Evolutionary conservation across 129 eudicot species (phyloP), one percentile per base, ranked within the genome.

Genomic region (Artemisia tridentata): DNA sequence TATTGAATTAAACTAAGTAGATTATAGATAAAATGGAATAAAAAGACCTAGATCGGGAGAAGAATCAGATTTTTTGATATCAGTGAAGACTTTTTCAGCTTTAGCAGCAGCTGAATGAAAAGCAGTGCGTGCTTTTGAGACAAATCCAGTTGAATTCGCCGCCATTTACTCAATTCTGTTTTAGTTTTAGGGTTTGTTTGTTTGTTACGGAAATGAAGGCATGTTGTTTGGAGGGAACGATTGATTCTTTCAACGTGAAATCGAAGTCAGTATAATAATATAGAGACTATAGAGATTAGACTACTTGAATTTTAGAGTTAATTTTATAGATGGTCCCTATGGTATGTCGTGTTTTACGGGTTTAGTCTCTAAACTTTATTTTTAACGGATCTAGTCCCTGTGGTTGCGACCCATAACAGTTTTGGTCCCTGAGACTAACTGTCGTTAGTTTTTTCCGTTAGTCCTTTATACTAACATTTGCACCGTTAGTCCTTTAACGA

Each of bases 31-130:
- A 12, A 0, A n/a, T 49, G 12, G 53, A 58, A 21, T 0, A 4
- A 38, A 38, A 48, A n/a, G 50, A 88, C 92, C 89, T 69, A 80
- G 96, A 88, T 91, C 80, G 84, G 84, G 7, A 73, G 80, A 45
- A 57, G 82, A 80, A 85, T 87, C 88, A 49, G 95, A 86, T 76
- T 85, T 88, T 80, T 92, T 92, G 14, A 92, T 86, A 73, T 92
- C 96, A 19, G 88, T 83, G 70, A 92, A 83, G 59, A 85, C 96
- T 81, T 82, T 81, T 85, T 89, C 98, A 82, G 98, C 98, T 83
- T 92, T 92, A 5, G 95, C 96, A 43, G 96, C 98, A 15, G 98
- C 98, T 34, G 98, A 92, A 83, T 92, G 90, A 61, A 92, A 84
- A 86, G 95, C 98, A 2, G 96, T 89, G 71, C 86, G 79, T 45